Base-by-base conservation (phyloP, 225 moss, liverwort and hornwort genomes). In the Straminergon stramineum region DNA sequence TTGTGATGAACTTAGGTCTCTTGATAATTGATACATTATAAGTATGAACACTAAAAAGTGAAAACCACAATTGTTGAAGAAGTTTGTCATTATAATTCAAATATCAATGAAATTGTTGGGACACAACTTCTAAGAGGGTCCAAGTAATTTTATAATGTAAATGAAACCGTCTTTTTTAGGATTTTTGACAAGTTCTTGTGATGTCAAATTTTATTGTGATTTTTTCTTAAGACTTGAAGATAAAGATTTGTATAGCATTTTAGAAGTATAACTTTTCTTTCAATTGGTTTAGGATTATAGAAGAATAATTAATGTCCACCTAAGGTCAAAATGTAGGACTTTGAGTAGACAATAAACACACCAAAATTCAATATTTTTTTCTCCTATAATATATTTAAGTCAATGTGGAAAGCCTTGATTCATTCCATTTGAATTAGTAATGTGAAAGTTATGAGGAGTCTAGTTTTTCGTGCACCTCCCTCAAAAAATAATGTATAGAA, bases 391-490 rank as follows among this genome's bases (percentile, higher is more conserved):
- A 6, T n/a, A 12, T 39, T 70, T 70, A 20, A 14, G 4, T 39
- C 39, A 70, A 39, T 10, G 0, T 24, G 0, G 14, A 70, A 24
- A 70, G 39, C 7, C 4, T 70, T 39, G 23, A 24, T 70, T 39
- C 24, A 39, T 70, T 70, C 23, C 23, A 39, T 39, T 39, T 70
- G 15, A 15, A 27, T 71, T 71, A 41, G 8, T 71, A 1, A 41
- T 15, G 15, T 39, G 8, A 71, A n/a, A 27, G 5, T 41, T 13
- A 41, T 15, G 0, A 41, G 27, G 5, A 41, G 3, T 71, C 0
- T 26, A 4, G 0, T 71, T 41, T 71, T 8, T 3, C 0, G 0
- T 5, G 5, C 15, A 71, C 15, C 15, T 71, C 27, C 1, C 7
- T 9, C 3, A 23, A 15, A 39, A 26, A 43, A 11, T 2, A 23